Base-by-base conservation (phyloP, 768 basidiomycete genomes). In the Termitomyces sp. region DNA sequence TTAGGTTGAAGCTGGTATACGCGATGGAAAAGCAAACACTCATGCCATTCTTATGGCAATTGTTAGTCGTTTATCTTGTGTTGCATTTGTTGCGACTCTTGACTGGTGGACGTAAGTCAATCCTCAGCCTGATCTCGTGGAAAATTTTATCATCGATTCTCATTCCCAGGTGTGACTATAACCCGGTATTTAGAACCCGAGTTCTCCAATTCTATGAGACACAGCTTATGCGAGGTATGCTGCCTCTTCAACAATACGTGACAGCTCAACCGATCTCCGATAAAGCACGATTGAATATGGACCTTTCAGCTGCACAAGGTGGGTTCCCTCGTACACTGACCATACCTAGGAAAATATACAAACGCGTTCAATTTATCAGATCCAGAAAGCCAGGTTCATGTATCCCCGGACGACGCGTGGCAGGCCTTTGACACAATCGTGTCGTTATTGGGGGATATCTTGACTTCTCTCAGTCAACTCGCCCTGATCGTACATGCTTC, bases 401-500 rank as follows among this genome's bases (percentile, higher is more conserved):
- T 64, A 10, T 63, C 63, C 5, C 60, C 69, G 1, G 3, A 38
- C 0, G 66, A 68, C 32, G 67, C 69, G 1, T 74, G 72, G 72
- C 18, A 57, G 1, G 64, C 67, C 4, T 70, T 76, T 47, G 63
- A 64, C 4, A 35, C 52, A 0, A 61, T 75, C 20, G 52, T 73
- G 3, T 46, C 58, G 1, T 69, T 72, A 26, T 38, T 64, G 13
- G 64, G 61, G 1, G 61, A 62, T 32, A 47, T 67, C 5, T 46
- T 75, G 7, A 59, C 66, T 13, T 62, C 59, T 5, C 41, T 61
- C 5, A 72, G 69, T 35, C 73, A 78, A 43, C 56, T 75, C 16
- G 40, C 65, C 1, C 66, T 76, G 20, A 74, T 77, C 18, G 52
- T 68, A 18, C 65, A 73, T 28, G 52, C 69, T 2, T 71, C 75